phyloP scores from a whole-genome alignment of 371 early-diverging fungal species.

The Apophysomyces variabilis region DNA sequence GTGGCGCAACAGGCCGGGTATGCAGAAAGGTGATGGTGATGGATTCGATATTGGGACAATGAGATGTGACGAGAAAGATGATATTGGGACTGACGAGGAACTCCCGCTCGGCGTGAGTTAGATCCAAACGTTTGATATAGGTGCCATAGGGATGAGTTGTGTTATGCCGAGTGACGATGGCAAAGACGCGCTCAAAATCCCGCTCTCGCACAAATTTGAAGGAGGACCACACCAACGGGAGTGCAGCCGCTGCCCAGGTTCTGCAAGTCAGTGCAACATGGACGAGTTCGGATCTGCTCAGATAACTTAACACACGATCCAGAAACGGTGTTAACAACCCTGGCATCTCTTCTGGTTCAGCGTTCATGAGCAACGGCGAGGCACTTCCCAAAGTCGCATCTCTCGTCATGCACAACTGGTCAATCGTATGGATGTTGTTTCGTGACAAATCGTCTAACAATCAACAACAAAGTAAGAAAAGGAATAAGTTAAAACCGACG shows the following conservation, averaged over 20 bases:
- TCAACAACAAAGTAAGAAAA: slow-evolving; percentile 10
- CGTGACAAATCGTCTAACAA: slow-evolving; percentile 26
- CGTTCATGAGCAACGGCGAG: slow-evolving; percentile 16
- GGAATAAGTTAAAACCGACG: neutral
- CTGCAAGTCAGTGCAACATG: slow-evolving; percentile 32
- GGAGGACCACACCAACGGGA: slow-evolving; percentile 37
- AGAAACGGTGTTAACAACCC: slow-evolving; percentile 24
- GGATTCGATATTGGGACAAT: slow-evolving; percentile 46
- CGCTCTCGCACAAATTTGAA: slow-evolving; percentile 46
- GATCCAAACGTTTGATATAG: slow-evolving; percentile 40
- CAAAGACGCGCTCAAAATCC: slow-evolving; percentile 51
- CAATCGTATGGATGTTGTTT: slow-evolving; percentile 24
- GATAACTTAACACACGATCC: slow-evolving; percentile 31
- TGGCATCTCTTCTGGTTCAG: slow-evolving; percentile 15
- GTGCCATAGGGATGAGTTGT: slow-evolving; percentile 34
- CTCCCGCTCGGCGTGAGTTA: slow-evolving; percentile 48
- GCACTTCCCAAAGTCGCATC: slow-evolving; percentile 39
- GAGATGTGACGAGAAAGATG: slow-evolving; percentile 39
- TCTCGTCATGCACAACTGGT: slow-evolving; percentile 47
- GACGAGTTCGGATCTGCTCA: slow-evolving; percentile 30
- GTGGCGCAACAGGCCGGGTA: slow-evolving; percentile 44
- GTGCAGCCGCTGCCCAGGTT: slow-evolving; percentile 34
- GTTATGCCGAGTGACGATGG: slow-evolving; percentile 38
- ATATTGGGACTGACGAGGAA: slow-evolving; percentile 39
- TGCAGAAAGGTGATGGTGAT: slow-evolving; percentile 43